phyloP scores from a whole-genome alignment of 129 eudicot species.

The Solidago caesia region DNA sequence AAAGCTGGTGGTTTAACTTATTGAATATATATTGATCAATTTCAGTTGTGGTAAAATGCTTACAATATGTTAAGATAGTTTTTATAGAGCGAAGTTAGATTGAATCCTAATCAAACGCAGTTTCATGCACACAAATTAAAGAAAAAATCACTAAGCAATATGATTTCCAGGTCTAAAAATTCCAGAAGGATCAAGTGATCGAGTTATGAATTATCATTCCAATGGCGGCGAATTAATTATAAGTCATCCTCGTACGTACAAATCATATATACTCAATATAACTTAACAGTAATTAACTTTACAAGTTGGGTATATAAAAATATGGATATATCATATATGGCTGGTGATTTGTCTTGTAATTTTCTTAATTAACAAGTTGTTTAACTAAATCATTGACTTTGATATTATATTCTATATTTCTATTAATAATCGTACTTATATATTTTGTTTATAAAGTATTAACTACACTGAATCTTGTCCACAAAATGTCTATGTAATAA shows the following conservation, averaged over 20 bases:
- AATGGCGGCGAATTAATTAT: too few relatives aligned
- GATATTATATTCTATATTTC: not conserved
- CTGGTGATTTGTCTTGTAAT: constrained; percentile 5
- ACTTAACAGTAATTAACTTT: not conserved
- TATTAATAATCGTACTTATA: too few relatives aligned
- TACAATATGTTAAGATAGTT: too few relatives aligned
- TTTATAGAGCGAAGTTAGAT: too few relatives aligned
- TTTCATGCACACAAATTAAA: not conserved
- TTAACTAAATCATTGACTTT: constrained; percentile 25
- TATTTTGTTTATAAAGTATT: too few relatives aligned
- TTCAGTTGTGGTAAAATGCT: too few relatives aligned
- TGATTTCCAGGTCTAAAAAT: too few relatives aligned
- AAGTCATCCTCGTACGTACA: not conserved
- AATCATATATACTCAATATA: not conserved
- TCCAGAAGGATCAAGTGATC: too few relatives aligned
- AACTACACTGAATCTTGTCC: constrained; percentile 1
- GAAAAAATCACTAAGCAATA: not conserved
- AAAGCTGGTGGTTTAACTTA: too few relatives aligned
- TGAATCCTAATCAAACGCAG: not conserved
- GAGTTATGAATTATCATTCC: too few relatives aligned
- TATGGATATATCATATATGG: not conserved
- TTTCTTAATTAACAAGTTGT: constrained; percentile 20
- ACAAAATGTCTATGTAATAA: not conserved
- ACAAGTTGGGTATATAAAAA: not conserved
- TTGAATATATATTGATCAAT: too few relatives aligned